Conservation (phyloP, 176 grass and related monocot genomes). For the Ensete ventricosum region DNA sequence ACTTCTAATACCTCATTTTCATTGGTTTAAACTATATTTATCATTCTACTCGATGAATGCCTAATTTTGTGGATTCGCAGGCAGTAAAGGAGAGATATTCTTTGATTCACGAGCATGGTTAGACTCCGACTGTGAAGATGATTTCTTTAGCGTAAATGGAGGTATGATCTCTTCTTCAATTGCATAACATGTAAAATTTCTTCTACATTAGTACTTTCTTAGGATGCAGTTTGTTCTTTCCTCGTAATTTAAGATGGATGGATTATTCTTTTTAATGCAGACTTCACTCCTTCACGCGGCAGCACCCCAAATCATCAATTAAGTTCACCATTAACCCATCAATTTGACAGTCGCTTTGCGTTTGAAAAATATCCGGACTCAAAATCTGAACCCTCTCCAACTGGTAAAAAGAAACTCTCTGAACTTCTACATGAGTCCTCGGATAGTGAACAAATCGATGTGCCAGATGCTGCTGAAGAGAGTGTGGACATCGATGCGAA, state of each 20-base stretch:
- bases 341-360: conserved; percentile 21
- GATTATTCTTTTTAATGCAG: conserved; percentile 29
- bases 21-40: not conserved
- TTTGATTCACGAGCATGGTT: conserved; percentile 70
- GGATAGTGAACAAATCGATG: conserved; percentile 5
- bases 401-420: conserved; percentile 53
- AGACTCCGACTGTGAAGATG: conserved; percentile 89
- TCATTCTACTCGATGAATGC: not conserved
- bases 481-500: not conserved
- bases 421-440: conserved; percentile 58
- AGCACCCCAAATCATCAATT: conserved; percentile 56
- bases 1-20: not conserved
- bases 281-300: conserved; percentile 91
- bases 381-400: conserved; percentile 68
- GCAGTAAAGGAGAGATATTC: conserved; percentile 79
- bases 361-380: conserved; percentile 23
- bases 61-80: conserved; percentile 29
- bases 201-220: not conserved
- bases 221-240: conserved; percentile 17
- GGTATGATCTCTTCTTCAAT: conserved; percentile 28
- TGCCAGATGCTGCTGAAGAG: conserved; percentile 15
- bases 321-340: conserved; percentile 33
- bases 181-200: not conserved
- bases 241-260: conserved; percentile 1
- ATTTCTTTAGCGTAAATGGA: conserved; percentile 97